A percentile compares a stretch with the other conserved stretches of the same genome.
These are phyloP conservation scores for Yamagishiella unicocca DNA, from an alignment of 139 green algal genomes.

Conservation along the genomic window DNA sequence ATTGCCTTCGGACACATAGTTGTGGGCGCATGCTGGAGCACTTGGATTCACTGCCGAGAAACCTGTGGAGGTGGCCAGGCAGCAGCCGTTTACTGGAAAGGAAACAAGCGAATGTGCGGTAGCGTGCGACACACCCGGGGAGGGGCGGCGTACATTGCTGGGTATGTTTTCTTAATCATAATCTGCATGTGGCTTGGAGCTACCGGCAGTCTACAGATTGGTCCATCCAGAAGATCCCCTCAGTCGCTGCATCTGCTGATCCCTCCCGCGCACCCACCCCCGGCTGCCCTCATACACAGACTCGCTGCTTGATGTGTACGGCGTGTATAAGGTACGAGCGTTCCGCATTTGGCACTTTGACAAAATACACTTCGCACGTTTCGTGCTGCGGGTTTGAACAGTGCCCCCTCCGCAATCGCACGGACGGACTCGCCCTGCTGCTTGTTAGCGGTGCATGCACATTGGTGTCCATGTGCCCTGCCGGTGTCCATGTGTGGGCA, in stretches of 20 bases:
- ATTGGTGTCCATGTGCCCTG: too few relatives aligned
- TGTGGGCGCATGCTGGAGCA: neutral
- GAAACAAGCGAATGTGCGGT: neutral
- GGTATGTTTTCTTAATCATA: neutral
- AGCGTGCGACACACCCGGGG: neutral
- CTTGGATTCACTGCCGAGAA: neutral
- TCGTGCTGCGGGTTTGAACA: too few relatives aligned
- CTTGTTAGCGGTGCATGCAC: too few relatives aligned
- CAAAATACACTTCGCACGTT: too few relatives aligned
- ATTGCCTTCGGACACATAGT: neutral
- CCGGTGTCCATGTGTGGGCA: too few relatives aligned
- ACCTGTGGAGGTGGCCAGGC: too few relatives aligned
- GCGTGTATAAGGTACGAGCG: constrained; percentile 50
- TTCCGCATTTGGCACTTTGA: too few relatives aligned
- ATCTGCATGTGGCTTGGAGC: neutral
- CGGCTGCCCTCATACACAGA: neutral
- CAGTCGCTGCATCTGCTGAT: neutral
- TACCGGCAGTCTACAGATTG: neutral
- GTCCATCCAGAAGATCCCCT: neutral
- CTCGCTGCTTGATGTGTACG: constrained; percentile 27
- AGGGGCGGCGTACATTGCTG: neutral
- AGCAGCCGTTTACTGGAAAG: too few relatives aligned
- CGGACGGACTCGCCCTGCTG: too few relatives aligned
- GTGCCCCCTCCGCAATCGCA: too few relatives aligned
- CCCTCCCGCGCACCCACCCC: neutral